Conservation (phyloP, 2,329 filamentous ascomycete species). For the Pyrenophora tritici-repentis region DNA sequence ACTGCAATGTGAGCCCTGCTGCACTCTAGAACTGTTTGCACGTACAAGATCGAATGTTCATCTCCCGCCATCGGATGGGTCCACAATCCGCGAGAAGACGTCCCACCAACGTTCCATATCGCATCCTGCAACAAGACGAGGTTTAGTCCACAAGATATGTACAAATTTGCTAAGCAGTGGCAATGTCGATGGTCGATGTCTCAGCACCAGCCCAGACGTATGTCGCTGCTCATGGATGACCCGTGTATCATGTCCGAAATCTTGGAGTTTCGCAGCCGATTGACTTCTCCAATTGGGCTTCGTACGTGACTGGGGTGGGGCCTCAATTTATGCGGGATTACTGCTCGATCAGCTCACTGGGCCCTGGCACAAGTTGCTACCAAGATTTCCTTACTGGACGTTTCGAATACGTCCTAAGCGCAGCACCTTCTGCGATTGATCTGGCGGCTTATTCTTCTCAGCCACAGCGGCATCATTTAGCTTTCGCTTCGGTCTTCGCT, state of each 20-base stretch:
- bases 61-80: neutral
- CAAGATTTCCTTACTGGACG: constrained; percentile 2
- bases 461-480: constrained; percentile 4
- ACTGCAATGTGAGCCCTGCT: neutral
- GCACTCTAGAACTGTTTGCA: neutral
- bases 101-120: constrained; percentile 10
- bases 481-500: constrained; percentile 1
- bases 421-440: constrained; percentile 12
- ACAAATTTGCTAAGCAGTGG: too few species aligned
- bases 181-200: too few species aligned
- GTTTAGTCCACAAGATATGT: neutral
- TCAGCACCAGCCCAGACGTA: too few species aligned
- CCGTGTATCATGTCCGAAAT: constrained; percentile 6
- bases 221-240: constrained; percentile 1
- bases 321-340: constrained; percentile 18
- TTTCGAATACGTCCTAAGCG: constrained; percentile 10
- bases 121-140: neutral
- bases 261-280: neutral
- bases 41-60: constrained; percentile 1
- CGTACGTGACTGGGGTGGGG: constrained; percentile 10
- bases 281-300: constrained; percentile 6
- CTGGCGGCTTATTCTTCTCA: constrained; percentile 1
- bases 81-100: neutral
- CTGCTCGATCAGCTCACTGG: constrained; percentile 4
- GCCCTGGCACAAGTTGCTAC: constrained; percentile 2